Evolutionary conservation across 805 yeast species (phyloP), one percentile per base, ranked within the genome.

Genomic region (Starmera pachycereana): DNA sequence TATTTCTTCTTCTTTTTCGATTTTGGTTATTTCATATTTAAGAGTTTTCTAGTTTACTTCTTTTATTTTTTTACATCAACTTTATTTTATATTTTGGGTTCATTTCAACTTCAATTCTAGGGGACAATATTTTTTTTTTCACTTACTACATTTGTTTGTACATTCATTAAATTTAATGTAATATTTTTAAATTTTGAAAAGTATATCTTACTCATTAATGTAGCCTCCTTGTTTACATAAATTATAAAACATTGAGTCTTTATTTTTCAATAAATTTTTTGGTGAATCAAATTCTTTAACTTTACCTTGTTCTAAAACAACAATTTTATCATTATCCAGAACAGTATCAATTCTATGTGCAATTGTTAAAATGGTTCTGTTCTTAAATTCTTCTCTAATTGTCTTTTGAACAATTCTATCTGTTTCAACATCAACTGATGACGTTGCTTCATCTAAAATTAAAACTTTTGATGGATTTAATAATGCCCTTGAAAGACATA

Each of bases 361-460:
- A 63, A 84, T 84, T 1, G 94, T 84, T 49, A 84, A 65, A 50
- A 84, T 84, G 0, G 94, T 84, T 58, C 88, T 71, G 40, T 81
- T 81, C 46, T 75, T 74, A 54, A 84, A 84, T 33, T 83, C 87
- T 1, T 69, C 62, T 60, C 92, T 71, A 38, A 84, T 84, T 2
- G 95, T 84, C 45, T 80, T 76, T 63, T 84, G 94, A 39, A 84
- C 69, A 40, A 83, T 72, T 45, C 76, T 65, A 60, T 84, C 95
- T 3, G 95, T 84, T 54, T 82, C 86, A 31, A 83, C 89, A 61
- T 84, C 95, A 38, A 84, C 92, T 6, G 90, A 88, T 5, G 95
- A 92, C 3, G 95, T 84, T 11, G 94, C 94, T 61, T 84, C 95
- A 60, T 84, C 95, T 52, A 84, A 62, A 8, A 84, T 78, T 46